Conservation (phyloP, 192 early-diverging fungal genomes). For the Gryganskiella cystojenkinii region DNA sequence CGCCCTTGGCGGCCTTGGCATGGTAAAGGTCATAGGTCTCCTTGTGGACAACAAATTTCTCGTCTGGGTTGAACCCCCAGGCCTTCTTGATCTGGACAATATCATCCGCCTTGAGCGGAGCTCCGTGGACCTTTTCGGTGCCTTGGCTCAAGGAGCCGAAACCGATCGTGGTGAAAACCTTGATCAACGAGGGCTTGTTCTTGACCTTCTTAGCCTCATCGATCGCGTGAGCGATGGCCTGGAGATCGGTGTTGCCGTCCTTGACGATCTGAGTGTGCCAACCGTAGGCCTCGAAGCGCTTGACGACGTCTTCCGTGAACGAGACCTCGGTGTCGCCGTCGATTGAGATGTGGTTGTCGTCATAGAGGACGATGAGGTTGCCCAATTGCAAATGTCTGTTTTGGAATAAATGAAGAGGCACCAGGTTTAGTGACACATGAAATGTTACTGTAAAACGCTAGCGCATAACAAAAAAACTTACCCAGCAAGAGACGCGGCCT, state of each 20-base stretch:
- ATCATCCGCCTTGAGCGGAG: conserved; percentile 83
- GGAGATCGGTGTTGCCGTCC: conserved; percentile 87
- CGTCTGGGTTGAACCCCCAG: conserved; percentile 85
- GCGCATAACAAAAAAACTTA: conserved; percentile 22
- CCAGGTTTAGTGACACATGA: background rate
- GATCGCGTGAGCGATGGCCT: conserved; percentile 77
- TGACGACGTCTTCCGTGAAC: conserved; percentile 92
- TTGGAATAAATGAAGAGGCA: conserved; percentile 10
- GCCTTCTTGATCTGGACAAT: conserved; percentile 82
- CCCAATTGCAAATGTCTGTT: conserved; percentile 86
- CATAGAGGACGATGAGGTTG: conserved; percentile 95
- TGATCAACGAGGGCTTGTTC: conserved; percentile 91
- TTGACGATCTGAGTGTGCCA: conserved; percentile 86
- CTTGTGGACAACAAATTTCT: conserved; percentile 78
- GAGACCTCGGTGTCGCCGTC: conserved; percentile 87
- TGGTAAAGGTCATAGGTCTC: conserved; percentile 66
- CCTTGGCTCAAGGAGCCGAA: conserved; percentile 91
- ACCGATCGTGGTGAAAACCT: conserved; percentile 92
- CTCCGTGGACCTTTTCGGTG: conserved; percentile 93
- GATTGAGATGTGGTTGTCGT: conserved; percentile 96
- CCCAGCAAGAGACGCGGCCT: conserved; percentile 94
- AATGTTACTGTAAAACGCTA: background rate
- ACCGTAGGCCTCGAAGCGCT: conserved; percentile 93
- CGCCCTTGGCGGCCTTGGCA: conserved; percentile 63
- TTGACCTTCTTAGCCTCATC: conserved; percentile 84